A percentile compares a stretch with the other conserved stretches of the same genome.
These are phyloP conservation scores for Ceratocystis ficicola DNA, from an alignment of 2,329 filamentous ascomycete genomes.

Conservation along the genomic window DNA sequence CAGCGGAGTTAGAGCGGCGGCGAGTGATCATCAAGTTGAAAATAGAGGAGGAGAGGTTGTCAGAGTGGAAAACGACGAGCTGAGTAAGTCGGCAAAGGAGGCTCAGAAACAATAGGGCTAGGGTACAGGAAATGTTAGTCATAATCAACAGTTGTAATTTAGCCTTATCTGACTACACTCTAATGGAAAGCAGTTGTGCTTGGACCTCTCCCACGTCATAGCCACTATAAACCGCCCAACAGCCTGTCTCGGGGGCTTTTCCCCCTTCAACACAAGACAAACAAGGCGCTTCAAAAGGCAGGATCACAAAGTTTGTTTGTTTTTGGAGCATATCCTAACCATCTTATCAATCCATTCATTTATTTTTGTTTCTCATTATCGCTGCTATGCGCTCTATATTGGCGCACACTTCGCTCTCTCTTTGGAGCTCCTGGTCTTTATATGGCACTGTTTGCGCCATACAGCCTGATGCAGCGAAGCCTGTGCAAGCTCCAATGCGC, in stretches of 20 bases:
- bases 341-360: background rate
- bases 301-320: background rate
- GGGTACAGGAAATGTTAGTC: background rate
- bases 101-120: background rate
- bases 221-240: background rate
- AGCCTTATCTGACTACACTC: background rate
- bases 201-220: constrained; percentile 9
- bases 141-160: background rate
- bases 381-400: background rate
- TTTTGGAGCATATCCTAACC: background rate
- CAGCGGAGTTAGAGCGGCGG: constrained; percentile 1
- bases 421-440: constrained; percentile 24
- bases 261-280: background rate
- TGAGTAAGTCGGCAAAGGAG: background rate
- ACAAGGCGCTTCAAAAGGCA: background rate
- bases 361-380: background rate
- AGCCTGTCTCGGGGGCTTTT: background rate
- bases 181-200: background rate
- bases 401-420: constrained; percentile 22
- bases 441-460: constrained; percentile 36
- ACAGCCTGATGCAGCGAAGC: constrained; percentile 70
- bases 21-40: background rate
- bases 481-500: constrained; percentile 69
- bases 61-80: background rate
- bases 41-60: constrained; percentile 3